Base-by-base conservation (phyloP, 192 early-diverging fungal genomes). In the Backusella australiensis region DNA sequence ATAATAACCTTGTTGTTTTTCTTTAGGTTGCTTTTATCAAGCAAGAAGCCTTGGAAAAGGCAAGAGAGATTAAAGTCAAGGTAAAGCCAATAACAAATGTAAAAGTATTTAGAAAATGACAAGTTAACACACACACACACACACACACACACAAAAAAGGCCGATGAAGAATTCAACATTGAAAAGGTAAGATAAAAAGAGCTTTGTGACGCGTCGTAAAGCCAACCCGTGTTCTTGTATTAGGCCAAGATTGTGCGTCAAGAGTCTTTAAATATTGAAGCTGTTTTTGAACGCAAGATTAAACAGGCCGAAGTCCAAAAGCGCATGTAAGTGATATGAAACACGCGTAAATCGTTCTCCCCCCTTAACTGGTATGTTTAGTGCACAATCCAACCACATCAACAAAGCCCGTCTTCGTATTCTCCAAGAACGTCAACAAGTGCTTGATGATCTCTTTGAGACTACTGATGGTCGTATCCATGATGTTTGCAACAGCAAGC, bases 111-210 rank as follows among this genome's bases (percentile, higher is more conserved):
- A 69, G 2, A 76, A 36, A 42, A 5, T 23, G 36, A 23, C 35
- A 38, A 23, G 11, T 35, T 34, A 15, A 21, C 12, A 59, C 34
- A 26, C 52, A 32, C 32, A 32, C 32, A 32, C 29, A 29, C 29
- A 29, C 29, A 32, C 2, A 32, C n/a, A n/a, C n/a, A n/a, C n/a
- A n/a, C n/a, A 68, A 21, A 39, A 21, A 77, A 95, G 93, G 98
- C 98, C 68, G 96, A 99, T 84, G 98, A 99, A 78, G 98, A 99
- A 80, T 99, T 98, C 90, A 99, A 99, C 87, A 99, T 99, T 88
- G 98, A 99, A 88, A 96, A 96, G 90, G 90, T 90, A 78, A 65
- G 41, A 34, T 1, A 12, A 11, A 1, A 11, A 1, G 34, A 71
- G 14, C 29, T 21, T n/a, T n/a, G 46, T 8, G 34, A 71, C 70